A percentile compares a stretch with the other conserved stretches of the same genome.
phyloP scores from a whole-genome alignment of 106 monocot species.

The Dioscorea alata region DNA sequence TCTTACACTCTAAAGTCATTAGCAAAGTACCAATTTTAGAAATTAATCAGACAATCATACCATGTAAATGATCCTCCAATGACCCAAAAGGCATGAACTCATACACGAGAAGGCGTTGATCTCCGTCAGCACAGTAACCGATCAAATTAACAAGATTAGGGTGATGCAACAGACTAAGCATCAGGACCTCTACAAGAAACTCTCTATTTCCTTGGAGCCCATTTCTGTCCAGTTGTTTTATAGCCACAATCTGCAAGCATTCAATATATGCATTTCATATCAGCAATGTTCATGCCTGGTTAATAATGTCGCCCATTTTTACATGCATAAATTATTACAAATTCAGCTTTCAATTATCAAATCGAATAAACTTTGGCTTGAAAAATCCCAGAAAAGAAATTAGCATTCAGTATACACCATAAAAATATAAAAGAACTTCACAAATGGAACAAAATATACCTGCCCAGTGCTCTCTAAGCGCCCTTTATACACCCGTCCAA shows the following conservation, averaged over 20 bases:
- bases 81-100: conserved; percentile 14
- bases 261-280: too few relatives aligned
- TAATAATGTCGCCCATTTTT: too few relatives aligned
- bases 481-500: conserved; percentile 13
- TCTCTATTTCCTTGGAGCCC: conserved; percentile 17
- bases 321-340: too few relatives aligned
- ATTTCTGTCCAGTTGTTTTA: conserved; percentile 12
- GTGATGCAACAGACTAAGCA: conserved; percentile 15
- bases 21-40: neutral
- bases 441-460: conserved; percentile 2
- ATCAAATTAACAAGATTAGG: conserved; percentile 15
- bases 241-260: conserved; percentile 8
- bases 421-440: too few relatives aligned
- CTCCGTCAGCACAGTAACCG: conserved; percentile 14
- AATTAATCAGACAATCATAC: neutral
- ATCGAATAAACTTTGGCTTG: too few relatives aligned
- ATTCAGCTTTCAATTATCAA: too few relatives aligned
- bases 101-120: conserved; percentile 16
- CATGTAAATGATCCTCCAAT: conserved; percentile 15
- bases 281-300: too few relatives aligned
- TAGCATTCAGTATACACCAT: too few relatives aligned
- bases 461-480: conserved; percentile 10
- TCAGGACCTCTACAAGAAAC: conserved; percentile 11
- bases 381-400: too few relatives aligned
- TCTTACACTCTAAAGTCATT: too few relatives aligned